Evolutionary conservation across 768 basidiomycete species (phyloP).

Genomic region (Sarcomyxa edulis): DNA sequence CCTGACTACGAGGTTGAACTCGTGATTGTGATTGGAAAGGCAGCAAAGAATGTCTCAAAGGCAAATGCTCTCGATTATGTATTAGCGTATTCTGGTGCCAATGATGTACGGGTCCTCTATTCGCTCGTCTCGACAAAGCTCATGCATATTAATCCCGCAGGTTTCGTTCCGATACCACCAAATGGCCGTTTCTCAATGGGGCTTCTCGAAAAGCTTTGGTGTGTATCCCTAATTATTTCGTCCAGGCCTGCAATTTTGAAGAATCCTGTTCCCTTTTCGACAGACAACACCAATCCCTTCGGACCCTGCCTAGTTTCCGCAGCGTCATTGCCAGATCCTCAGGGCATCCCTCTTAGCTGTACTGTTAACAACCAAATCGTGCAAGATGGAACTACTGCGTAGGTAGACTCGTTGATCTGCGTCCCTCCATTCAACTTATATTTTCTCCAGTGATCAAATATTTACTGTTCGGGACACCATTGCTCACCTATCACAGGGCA

Average conservation of each 20-base stretch:
- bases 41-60: slow-evolving; percentile 75
- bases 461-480: slow-evolving; percentile 76
- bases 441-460: slow-evolving; percentile 62
- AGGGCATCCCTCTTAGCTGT: slow-evolving; percentile 55
- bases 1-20: slow-evolving; percentile 84
- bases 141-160: slow-evolving; percentile 22
- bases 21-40: slow-evolving; percentile 77
- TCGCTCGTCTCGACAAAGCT: not conserved
- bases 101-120: slow-evolving; percentile 47
- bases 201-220: slow-evolving; percentile 87
- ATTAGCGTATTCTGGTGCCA: slow-evolving; percentile 75
- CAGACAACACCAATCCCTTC: slow-evolving; percentile 68
- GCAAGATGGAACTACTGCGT: slow-evolving; percentile 81
- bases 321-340: slow-evolving; percentile 58
- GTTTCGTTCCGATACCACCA: slow-evolving; percentile 84
- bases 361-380: slow-evolving; percentile 61
- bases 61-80: slow-evolving; percentile 83
- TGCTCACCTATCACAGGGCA: slow-evolving; percentile 78
- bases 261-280: not conserved
- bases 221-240: slow-evolving; percentile 10
- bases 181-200: slow-evolving; percentile 78
- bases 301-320: slow-evolving; percentile 79
- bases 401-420: slow-evolving; percentile 20
- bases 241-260: not conserved
- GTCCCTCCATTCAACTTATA: not conserved